phyloP scores from a whole-genome alignment of 306 rosid genomes.

The Lathyrus oleraceus region DNA sequence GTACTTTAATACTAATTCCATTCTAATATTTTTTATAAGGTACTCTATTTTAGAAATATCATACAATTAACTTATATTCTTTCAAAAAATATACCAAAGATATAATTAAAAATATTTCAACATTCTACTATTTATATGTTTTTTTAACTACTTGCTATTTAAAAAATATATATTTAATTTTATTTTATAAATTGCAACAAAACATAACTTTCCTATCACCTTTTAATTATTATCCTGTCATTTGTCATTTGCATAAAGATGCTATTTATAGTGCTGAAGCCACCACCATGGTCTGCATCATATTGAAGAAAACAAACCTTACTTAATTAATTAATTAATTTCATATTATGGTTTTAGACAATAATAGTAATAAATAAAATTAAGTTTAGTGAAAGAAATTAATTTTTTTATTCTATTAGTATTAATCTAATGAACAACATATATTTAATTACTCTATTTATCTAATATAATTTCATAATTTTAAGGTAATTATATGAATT shows the following conservation, averaged over 20 bases:
- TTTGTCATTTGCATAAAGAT: neutral
- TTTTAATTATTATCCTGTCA: neutral
- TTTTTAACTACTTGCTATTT: neutral
- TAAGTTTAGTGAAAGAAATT: no score
- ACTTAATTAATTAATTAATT: neutral
- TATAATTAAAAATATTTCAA: neutral
- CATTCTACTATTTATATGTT: neutral
- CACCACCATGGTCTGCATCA: slow-evolving; percentile 34
- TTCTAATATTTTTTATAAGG: neutral
- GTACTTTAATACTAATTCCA: no score
- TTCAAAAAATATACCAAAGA: neutral
- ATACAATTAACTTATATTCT: neutral
- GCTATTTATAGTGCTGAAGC: slow-evolving; percentile 22
- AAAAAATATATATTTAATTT: no score
- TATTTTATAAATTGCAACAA: neutral
- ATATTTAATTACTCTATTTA: no score
- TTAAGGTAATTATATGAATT: no score
- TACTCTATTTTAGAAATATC: neutral
- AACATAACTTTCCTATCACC: neutral
- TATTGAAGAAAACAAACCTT: slow-evolving; percentile 11
- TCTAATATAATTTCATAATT: no score
- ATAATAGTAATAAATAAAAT: no score
- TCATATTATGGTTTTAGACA: no score
- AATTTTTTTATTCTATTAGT: no score
- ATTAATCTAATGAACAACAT: no score